Base-by-base conservation (phyloP, 768 basidiomycete genomes). In the Naganishia kalamii region DNA sequence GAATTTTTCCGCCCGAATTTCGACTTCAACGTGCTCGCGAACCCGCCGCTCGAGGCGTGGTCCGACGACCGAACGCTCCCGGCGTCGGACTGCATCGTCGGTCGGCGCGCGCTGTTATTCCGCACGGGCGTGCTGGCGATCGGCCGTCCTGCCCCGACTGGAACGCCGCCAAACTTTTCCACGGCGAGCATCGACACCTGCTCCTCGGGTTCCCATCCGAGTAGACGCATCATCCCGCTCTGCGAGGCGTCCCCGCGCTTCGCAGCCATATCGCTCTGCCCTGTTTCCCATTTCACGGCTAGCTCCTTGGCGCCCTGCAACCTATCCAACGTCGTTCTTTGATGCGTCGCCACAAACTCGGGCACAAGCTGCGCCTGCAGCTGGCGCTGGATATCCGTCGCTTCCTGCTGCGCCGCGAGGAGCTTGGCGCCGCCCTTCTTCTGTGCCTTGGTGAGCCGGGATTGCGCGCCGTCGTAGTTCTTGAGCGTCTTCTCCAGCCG, bases 401-500 rank as follows among this genome's bases (percentile, higher is more conserved):
- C 54, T 4, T 57, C 54, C 30, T 64, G 40, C 41, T 70, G 70
- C 17, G 75, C 69, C 25, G 63, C 63, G 33, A 74, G 69, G 23
- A 74, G 65, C 57, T 77, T 77, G 33, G 68, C 52, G 1, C 71
- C 71, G 50, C 74, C 74, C 15, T 72, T 65, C 51, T 74, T 74
- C 3, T 63, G 50, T 5, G 75, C 76, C 62, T 79, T 79, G 12
- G 74, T 71, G 4, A 75, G 70, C 60, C 77, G 76, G 8, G 68
- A 51, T 11, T 75, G 67, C 21, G 70, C 69, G 49, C 73, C 74
- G 23, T 79, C 78, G 47, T 74, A 75, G 29, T 74, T 69, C 62
- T 78, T 79, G 25, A 79, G 52, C 0, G 71, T 76, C 62, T 73
- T 75, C 19, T 77, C 77, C 51, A 75, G 70, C 32, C 71, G 51